Evolutionary conservation across 768 basidiomycete species (phyloP).

Genomic region (Udeniomyces megalosporus): DNA sequence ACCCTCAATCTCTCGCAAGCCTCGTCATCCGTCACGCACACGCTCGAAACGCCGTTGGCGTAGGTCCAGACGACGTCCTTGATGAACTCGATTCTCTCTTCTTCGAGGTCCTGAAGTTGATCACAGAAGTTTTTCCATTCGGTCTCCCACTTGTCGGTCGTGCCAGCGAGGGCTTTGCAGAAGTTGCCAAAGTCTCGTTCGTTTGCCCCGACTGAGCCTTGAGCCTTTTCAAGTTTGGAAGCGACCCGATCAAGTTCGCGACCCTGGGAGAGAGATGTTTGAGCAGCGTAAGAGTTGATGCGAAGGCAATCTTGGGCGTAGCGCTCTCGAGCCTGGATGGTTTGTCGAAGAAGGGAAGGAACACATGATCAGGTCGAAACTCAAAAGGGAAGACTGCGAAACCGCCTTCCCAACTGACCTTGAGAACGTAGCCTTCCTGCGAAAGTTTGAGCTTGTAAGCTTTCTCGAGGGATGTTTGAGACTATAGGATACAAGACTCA

Average conservation of each 20-base stretch:
- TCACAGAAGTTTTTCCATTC: slow-evolving; percentile 94
- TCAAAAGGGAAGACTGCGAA: too few species aligned
- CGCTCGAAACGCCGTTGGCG: slow-evolving; percentile 88
- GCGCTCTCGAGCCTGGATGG: slow-evolving; percentile 55
- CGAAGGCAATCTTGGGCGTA: slow-evolving; percentile 83
- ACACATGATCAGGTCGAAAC: too few species aligned
- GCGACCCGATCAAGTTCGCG: slow-evolving; percentile 82
- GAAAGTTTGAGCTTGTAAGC: slow-evolving; percentile 74
- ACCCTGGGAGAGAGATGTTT: slow-evolving; percentile 78
- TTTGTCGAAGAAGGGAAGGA: not conserved
- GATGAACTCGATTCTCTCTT: slow-evolving; percentile 81
- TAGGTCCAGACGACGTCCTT: slow-evolving; percentile 93
- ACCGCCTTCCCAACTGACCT: too few species aligned
- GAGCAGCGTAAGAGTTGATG: slow-evolving; percentile 87
- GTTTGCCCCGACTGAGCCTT: slow-evolving; percentile 75
- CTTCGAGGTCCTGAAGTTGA: slow-evolving; percentile 85
- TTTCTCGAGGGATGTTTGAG: slow-evolving; percentile 66
- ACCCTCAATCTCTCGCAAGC: slow-evolving; percentile 80
- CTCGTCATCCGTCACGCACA: slow-evolving; percentile 91
- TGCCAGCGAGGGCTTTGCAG: slow-evolving; percentile 59
- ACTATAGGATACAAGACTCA: slow-evolving; percentile 17
- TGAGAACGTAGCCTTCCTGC: slow-evolving; percentile 68
- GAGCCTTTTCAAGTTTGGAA: slow-evolving; percentile 68
- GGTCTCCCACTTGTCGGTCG: slow-evolving; percentile 65
- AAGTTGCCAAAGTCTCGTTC: slow-evolving; percentile 88